Evolutionary conservation across 164 flowering plant genomes (phyloP).

Genomic region (Vitis labrusca): DNA sequence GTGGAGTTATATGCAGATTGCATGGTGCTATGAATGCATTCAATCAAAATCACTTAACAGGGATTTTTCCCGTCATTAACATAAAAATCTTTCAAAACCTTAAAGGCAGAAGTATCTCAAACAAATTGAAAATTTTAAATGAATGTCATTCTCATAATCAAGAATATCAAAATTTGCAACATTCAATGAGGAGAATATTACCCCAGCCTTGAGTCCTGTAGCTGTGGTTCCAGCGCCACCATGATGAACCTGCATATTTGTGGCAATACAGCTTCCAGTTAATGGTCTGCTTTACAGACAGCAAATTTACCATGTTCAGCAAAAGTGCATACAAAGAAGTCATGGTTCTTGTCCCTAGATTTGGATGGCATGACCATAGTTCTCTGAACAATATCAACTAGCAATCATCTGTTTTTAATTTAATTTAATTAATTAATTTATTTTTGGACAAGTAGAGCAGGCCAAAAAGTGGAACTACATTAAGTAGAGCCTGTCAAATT

Average conservation of each 20-base stretch:
- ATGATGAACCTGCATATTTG: conserved; percentile 80
- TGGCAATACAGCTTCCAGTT: background rate
- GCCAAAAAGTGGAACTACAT: too few relatives aligned
- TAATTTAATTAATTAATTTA: too few relatives aligned
- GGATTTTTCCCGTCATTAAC: background rate
- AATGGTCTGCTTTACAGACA: background rate
- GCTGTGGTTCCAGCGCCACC: conserved; percentile 99
- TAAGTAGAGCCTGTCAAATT: too few relatives aligned
- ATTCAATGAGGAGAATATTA: conserved; percentile 23
- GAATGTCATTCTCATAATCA: background rate
- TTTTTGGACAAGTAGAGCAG: too few relatives aligned
- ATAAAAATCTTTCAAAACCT: background rate
- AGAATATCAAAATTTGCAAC: background rate
- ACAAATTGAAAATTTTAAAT: background rate
- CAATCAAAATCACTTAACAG: too few relatives aligned
- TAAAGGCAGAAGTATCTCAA: background rate
- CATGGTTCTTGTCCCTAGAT: too few relatives aligned
- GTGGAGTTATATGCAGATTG: background rate
- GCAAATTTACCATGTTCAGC: too few relatives aligned
- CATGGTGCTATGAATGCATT: too few relatives aligned
- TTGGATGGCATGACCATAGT: too few relatives aligned
- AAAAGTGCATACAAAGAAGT: too few relatives aligned
- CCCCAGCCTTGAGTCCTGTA: conserved; percentile 92
- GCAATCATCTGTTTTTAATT: too few relatives aligned
- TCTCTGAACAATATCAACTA: too few relatives aligned